A percentile compares a stretch with the other conserved stretches of the same genome.
Evolutionary conservation across 495 filamentous ascomycete species (phyloP).

Genomic region (Aspergillus steynii): DNA sequence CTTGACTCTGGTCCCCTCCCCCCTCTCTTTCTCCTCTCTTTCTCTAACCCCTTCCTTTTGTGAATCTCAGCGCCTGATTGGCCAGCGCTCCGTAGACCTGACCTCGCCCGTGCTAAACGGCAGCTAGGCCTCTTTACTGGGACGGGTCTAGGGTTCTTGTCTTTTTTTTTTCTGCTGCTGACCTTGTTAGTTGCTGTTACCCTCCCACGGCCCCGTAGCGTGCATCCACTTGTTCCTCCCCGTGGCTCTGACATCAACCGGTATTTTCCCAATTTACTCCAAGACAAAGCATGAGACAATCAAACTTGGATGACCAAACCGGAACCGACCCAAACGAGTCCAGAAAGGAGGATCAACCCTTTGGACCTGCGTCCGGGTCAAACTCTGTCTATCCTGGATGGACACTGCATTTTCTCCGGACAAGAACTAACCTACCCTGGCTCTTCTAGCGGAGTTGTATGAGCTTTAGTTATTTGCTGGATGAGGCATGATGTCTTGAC

Average conservation of each 20-base stretch:
- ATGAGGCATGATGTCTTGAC: constrained; percentile 47
- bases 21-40: constrained; percentile 9
- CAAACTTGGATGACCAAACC: constrained; percentile 36
- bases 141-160: constrained; percentile 12
- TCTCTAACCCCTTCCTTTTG: constrained; percentile 14
- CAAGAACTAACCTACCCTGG: constrained; percentile 38
- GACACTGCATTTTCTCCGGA: constrained; percentile 38
- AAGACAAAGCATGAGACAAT: constrained; percentile 36
- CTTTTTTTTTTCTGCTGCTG: not conserved
- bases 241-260: constrained; percentile 49
- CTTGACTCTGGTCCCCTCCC: constrained; percentile 4
- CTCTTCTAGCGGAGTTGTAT: constrained; percentile 32
- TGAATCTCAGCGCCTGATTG: constrained; percentile 1
- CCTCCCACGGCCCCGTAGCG: constrained; percentile 30
- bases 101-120: not conserved
- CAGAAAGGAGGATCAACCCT: constrained; percentile 49
- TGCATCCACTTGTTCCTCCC: constrained; percentile 42
- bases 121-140: constrained; percentile 12
- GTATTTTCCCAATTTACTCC: constrained; percentile 30
- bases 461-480: constrained; percentile 31
- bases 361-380: constrained; percentile 51
- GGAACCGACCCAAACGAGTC: constrained; percentile 40
- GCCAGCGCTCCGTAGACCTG: not conserved
- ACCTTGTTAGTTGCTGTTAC: constrained; percentile 20
- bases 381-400: constrained; percentile 44